These are phyloP conservation scores for Nelumbo lutea DNA, from an alignment of 164 flowering plant genomes.

Conservation along the genomic window DNA sequence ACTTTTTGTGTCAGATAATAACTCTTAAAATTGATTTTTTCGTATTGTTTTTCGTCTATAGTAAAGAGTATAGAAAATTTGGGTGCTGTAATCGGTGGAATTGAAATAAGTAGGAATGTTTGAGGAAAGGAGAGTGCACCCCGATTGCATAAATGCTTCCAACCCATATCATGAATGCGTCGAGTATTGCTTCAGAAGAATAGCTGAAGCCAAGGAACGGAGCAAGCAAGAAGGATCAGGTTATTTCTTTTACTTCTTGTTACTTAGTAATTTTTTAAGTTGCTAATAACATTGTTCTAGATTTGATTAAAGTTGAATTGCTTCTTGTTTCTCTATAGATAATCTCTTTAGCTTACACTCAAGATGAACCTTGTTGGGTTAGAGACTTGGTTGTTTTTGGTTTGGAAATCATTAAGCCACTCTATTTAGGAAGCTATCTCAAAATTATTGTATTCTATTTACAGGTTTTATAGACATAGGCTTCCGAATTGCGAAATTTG, in stretches of 20 bases:
- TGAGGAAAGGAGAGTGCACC: constrained; percentile 60
- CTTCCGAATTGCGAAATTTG: neutral
- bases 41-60: no score
- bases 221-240: constrained; percentile 25
- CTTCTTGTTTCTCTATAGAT: neutral
- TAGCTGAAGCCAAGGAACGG: constrained; percentile 58
- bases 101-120: constrained; percentile 22
- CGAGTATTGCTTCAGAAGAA: constrained; percentile 62
- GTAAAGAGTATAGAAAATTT: no score
- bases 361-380: no score
- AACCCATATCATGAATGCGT: constrained; percentile 85
- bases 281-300: neutral
- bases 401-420: no score
- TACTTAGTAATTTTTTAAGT: neutral
- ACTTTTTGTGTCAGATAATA: no score
- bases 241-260: constrained; percentile 2
- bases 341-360: no score
- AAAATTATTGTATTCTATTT: no score
- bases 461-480: no score
- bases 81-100: neutral
- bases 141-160: constrained; percentile 74
- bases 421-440: no score
- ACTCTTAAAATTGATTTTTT: no score
- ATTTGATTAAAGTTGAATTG: neutral
- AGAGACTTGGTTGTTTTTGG: no score